A percentile compares a stretch with the other conserved stretches of the same genome.
Conservation (phyloP, 2,329 filamentous ascomycete species). For the Pyrenochaeta sp. region DNA sequence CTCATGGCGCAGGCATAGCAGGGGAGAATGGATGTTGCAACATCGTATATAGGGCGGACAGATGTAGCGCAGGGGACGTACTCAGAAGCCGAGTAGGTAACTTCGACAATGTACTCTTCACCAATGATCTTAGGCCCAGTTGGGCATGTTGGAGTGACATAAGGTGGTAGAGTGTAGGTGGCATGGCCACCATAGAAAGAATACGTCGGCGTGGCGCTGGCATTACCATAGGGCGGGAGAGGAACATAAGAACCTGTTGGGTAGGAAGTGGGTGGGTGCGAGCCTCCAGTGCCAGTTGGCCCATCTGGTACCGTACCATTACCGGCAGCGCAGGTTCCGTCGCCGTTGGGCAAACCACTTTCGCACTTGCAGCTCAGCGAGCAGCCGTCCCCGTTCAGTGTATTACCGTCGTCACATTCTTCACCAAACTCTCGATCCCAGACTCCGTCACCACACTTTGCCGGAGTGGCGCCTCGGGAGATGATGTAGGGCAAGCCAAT, state of each 20-base stretch:
- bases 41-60: constrained; percentile 24
- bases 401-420: constrained; percentile 27
- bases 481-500: constrained; percentile 27
- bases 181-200: constrained; percentile 1
- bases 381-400: constrained; percentile 23
- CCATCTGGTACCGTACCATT: constrained; percentile 8
- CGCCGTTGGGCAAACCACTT: constrained; percentile 20
- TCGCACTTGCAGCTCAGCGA: constrained; percentile 28
- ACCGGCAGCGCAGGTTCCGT: constrained; percentile 17
- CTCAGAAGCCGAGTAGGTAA: constrained; percentile 11
- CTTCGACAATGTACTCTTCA: constrained; percentile 22
- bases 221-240: constrained; percentile 10
- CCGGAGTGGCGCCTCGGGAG: constrained; percentile 25
- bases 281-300: constrained; percentile 1
- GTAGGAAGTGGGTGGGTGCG: constrained; percentile 7
- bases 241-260: neutral
- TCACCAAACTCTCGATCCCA: constrained; percentile 25
- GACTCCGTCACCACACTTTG: constrained; percentile 25
- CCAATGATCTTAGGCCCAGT: constrained; percentile 22
- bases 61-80: constrained; percentile 19
- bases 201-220: constrained; percentile 15
- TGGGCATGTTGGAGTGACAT: constrained; percentile 20
- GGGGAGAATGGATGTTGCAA: constrained; percentile 17
- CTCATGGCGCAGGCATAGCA: constrained; percentile 24
- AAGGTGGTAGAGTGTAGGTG: constrained; percentile 13